A percentile compares a stretch with the other conserved stretches of the same genome.
These are phyloP conservation scores for Singerocomus inundabilis DNA, from an alignment of 1,284 basidiomycete genomes.

Conservation along the genomic window DNA sequence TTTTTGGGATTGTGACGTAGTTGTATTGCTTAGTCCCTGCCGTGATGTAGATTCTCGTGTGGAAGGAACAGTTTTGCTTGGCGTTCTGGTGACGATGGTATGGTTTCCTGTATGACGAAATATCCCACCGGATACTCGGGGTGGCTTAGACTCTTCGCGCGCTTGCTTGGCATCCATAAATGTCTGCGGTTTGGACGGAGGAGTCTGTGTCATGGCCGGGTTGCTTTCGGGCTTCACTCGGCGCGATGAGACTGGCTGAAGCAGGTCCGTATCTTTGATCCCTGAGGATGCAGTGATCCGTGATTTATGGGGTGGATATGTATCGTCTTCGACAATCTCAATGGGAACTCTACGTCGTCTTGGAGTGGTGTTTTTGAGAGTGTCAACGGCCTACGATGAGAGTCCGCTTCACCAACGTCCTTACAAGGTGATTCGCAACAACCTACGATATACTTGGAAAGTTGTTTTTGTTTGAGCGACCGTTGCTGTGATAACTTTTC, in stretches of 20 bases:
- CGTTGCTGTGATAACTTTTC: slow-evolving; percentile 38
- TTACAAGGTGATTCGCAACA: not conserved
- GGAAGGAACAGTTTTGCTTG: slow-evolving; percentile 6
- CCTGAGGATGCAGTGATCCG: not conserved
- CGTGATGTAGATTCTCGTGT: slow-evolving; percentile 6
- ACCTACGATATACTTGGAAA: slow-evolving; percentile 22
- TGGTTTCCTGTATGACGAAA: slow-evolving; percentile 53
- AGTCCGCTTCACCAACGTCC: slow-evolving; percentile 5
- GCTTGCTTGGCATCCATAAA: slow-evolving; percentile 57
- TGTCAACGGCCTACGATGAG: slow-evolving; percentile 12
- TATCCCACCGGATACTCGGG: slow-evolving; percentile 57
- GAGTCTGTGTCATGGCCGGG: slow-evolving; percentile 4
- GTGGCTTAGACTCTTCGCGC: slow-evolving; percentile 43
- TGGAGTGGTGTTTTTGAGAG: slow-evolving; percentile 15
- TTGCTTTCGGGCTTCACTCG: slow-evolving; percentile 14
- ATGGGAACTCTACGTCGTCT: slow-evolving; percentile 68
- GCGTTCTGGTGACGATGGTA: slow-evolving; percentile 39
- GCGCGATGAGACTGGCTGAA: slow-evolving; percentile 33
- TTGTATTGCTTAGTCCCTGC: slow-evolving; percentile 6
- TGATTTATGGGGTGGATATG: slow-evolving; percentile 4
- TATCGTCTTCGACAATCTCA: slow-evolving; percentile 52
- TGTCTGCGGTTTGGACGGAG: slow-evolving; percentile 31
- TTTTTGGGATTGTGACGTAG: slow-evolving; percentile 12
- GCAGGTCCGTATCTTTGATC: slow-evolving; percentile 13
- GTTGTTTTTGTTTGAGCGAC: slow-evolving; percentile 32